Conservation (phyloP, 1,139 yeast genomes). For the Debaryomyces sp. region DNA sequence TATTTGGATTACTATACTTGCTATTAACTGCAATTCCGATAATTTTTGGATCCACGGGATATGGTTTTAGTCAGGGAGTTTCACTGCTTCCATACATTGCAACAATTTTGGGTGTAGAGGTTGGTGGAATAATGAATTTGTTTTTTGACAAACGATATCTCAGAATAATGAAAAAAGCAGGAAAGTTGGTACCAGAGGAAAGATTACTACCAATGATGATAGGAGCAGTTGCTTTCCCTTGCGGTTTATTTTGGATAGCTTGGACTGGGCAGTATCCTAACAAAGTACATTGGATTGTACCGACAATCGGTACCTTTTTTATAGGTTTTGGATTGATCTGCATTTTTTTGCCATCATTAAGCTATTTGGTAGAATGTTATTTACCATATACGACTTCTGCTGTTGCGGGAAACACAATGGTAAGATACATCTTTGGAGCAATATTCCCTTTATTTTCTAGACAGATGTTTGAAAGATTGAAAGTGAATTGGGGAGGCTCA, state of each 20-base stretch:
- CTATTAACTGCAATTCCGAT: not conserved
- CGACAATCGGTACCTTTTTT: conserved; percentile 64
- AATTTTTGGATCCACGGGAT: not conserved
- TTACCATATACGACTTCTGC: conserved; percentile 72
- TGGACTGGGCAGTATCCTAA: conserved; percentile 74
- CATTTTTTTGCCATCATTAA: conserved; percentile 69
- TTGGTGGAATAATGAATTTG: not conserved
- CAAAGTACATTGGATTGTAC: conserved; percentile 70
- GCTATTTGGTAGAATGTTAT: conserved; percentile 73
- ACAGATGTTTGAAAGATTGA: conserved; percentile 73
- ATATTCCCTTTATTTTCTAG: conserved; percentile 53
- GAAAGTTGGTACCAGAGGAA: conserved; percentile 63
- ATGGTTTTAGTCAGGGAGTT: not conserved
- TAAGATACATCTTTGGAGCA: conserved; percentile 64
- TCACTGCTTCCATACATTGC: not conserved
- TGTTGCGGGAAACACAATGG: conserved; percentile 83
- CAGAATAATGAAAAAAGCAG: not conserved
- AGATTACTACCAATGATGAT: conserved; percentile 67
- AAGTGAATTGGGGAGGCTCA: conserved; percentile 82
- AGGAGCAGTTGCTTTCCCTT: conserved; percentile 64
- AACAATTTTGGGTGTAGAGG: not conserved
- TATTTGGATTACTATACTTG: conserved; percentile 67
- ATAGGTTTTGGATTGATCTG: conserved; percentile 70
- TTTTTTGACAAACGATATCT: not conserved
- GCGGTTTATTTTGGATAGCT: conserved; percentile 73